phyloP scores from a whole-genome alignment of 495 filamentous ascomycete species.

The Annulohypoxylon moriforme region DNA sequence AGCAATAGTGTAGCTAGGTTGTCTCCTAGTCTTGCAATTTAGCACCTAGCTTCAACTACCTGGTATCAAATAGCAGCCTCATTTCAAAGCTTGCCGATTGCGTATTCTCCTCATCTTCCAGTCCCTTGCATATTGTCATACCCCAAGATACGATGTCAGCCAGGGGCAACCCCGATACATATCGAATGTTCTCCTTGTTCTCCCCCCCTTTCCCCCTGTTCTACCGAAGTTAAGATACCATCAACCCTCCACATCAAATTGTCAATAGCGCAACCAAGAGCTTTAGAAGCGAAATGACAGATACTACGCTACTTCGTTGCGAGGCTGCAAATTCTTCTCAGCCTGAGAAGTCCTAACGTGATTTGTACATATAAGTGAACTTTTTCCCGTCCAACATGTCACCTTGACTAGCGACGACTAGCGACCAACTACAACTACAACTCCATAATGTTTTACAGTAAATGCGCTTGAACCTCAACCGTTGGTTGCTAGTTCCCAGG shows the following conservation, averaged over 20 bases:
- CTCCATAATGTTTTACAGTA: slow-evolving; percentile 1
- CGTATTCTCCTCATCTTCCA: slow-evolving; percentile 41
- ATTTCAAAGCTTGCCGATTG: slow-evolving; percentile 38
- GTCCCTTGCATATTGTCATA: slow-evolving; percentile 53
- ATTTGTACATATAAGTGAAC: slow-evolving; percentile 13
- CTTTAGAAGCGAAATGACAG: slow-evolving; percentile 44
- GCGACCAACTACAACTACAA: slow-evolving; percentile 12
- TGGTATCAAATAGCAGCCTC: slow-evolving; percentile 34
- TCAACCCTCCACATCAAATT: slow-evolving; percentile 37
- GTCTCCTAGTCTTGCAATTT: too few relatives aligned
- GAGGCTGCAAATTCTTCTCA: slow-evolving; percentile 40
- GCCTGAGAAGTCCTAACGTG: slow-evolving; percentile 24
- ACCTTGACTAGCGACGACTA: neutral
- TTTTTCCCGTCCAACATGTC: slow-evolving; percentile 12
- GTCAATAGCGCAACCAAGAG: slow-evolving; percentile 30
- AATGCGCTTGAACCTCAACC: neutral
- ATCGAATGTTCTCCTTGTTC: slow-evolving; percentile 23
- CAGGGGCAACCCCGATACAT: slow-evolving; percentile 36
- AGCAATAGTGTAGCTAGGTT: neutral
- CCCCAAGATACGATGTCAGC: slow-evolving; percentile 45
- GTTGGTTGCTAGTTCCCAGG: neutral
- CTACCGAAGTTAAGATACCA: slow-evolving; percentile 33
- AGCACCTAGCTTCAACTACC: neutral
- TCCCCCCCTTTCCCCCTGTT: slow-evolving; percentile 16
- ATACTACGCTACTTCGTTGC: slow-evolving; percentile 45